Conservation (phyloP, 2,329 filamentous ascomycete genomes). For the Cryphonectria nitschkei region DNA sequence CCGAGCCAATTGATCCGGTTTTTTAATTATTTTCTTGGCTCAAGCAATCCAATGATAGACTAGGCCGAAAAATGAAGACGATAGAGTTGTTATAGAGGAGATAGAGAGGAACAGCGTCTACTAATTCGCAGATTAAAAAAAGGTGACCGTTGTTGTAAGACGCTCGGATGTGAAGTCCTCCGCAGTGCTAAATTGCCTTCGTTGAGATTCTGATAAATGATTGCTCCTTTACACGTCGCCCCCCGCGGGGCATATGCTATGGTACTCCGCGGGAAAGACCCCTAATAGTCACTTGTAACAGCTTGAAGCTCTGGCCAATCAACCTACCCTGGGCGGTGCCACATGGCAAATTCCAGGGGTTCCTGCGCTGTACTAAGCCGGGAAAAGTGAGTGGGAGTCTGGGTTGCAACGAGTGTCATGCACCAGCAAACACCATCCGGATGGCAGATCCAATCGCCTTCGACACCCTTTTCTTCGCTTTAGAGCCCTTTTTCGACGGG, state of each 20-base stretch:
- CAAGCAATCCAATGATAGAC: neutral
- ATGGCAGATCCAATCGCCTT: neutral
- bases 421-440: neutral
- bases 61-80: neutral
- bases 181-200: neutral
- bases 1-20: constrained; percentile 11
- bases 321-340: neutral
- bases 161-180: neutral
- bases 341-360: constrained; percentile 7
- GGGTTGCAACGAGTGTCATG: neutral
- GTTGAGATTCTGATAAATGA: neutral
- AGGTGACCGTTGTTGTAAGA: neutral
- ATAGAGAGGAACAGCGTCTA: neutral
- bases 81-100: neutral
- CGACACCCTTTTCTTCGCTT: neutral
- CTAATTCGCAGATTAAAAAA: neutral
- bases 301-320: constrained; percentile 1
- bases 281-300: neutral
- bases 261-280: neutral
- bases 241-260: neutral
- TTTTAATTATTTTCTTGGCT: neutral
- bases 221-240: neutral
- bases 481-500: neutral
- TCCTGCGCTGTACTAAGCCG: neutral
- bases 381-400: neutral